Evolutionary conservation across 768 basidiomycete genomes (phyloP), one percentile per base, ranked within the genome.

Genomic region (Brasilioporus rufonigricans): DNA sequence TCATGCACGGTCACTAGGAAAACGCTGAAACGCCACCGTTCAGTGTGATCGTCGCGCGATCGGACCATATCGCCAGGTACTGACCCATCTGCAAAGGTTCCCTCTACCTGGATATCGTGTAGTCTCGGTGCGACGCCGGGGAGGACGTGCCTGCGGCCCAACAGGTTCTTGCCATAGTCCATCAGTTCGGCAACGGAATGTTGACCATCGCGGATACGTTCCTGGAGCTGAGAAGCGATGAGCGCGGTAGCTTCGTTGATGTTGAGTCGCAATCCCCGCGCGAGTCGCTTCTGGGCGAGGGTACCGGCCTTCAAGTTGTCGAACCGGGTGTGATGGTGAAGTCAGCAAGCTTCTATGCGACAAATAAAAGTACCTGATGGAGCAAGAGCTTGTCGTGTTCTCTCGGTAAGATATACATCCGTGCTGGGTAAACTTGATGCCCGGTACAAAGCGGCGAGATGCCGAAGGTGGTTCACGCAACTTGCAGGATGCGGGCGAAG

Each of bases 1-100:
- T 96, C 89, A 65, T 98, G 95, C 1, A 98, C 92, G 1, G 96
- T 96, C 35, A 98, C 95, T n/a, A 99, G 81, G 74, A 98, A 99
- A 0, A 93, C 89, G 1, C 65, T 63, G 50, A 29, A 44, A 52
- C 13, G 23, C 44, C n/a, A 31, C 16, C 13, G 12, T 36, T 44
- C 13, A 32, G 44, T 10, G 27, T 13, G 36, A 38, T 48, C 26
- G 53, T 33, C 46, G 24, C 7, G 16, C 3, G 50, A 52, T 35
- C 23, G 31, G 35, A 14, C n/a, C 13, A 29, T 21, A 24, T 31
- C 26, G 52, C n/a, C 19, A 27, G 21, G 50, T 10, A 65, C 81
- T 40, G 62, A 91, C 93, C 90, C 90, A 59, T 94, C 94, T 8
- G 71, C 77, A 63, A 98, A 93, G 1, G 93, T 95, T 14, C 94